phyloP scores from a whole-genome alignment of 495 filamentous ascomycete genomes.

The Talaromyces liani region DNA sequence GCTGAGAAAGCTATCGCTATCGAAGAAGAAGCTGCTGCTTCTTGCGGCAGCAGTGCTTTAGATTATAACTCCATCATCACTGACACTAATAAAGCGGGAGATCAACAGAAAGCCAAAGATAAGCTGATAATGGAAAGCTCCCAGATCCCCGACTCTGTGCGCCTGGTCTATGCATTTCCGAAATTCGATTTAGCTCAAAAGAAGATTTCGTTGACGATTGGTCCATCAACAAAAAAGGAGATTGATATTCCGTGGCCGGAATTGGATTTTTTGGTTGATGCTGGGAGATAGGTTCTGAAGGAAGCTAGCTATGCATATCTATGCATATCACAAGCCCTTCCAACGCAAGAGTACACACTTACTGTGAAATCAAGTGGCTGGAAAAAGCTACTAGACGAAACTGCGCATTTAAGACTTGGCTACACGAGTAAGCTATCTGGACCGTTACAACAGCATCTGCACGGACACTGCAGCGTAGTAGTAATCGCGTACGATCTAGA shows the following conservation, averaged over 20 bases:
- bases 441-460: no score
- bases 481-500: no score
- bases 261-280: slow-evolving; percentile 9
- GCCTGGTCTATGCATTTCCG: slow-evolving; percentile 13
- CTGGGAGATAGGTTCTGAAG: not conserved
- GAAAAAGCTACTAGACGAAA: no score
- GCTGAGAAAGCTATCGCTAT: slow-evolving; percentile 46
- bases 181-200: slow-evolving; percentile 8
- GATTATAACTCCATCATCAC: not conserved
- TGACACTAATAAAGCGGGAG: not conserved
- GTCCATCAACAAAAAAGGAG: not conserved
- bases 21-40: slow-evolving; percentile 36
- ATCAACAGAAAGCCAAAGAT: not conserved
- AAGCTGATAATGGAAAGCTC: not conserved
- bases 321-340: no score
- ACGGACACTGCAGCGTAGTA: no score
- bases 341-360: no score
- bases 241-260: slow-evolving; percentile 10
- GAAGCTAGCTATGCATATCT: no score
- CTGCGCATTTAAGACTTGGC: no score
- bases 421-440: no score
- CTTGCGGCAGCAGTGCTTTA: not conserved
- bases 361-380: no score
- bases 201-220: slow-evolving; percentile 11
- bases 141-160: slow-evolving; percentile 11